Base-by-base conservation (phyloP, 2,329 filamentous ascomycete genomes). In the Colletotrichum filicis region DNA sequence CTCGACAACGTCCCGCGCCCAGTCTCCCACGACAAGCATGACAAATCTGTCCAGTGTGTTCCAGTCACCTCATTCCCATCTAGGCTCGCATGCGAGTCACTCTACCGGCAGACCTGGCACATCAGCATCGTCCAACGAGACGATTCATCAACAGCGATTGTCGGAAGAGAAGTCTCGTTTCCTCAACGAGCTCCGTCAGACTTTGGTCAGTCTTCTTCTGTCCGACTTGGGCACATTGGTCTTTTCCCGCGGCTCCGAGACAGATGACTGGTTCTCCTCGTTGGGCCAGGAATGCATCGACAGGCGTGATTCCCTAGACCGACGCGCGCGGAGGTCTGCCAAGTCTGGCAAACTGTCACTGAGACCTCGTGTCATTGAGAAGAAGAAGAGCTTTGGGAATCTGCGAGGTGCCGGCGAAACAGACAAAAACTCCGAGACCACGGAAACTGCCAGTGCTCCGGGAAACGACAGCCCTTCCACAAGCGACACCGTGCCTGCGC, bases 191-290 rank as follows among this genome's bases (percentile, higher is more conserved):
- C 85, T 98, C 35, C 92, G 92, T 77, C 93, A 95, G 79, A 93
- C 92, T 0, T 84, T 98, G 52, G 96, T 93, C 1, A 95, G 95
- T 75, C 86, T 99, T 22, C 84, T 98, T 2, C 85, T 98, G 30
- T 98, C 96, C 62, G 97, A 99, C 80, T 87, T 98, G 4, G 95
- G 95, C 6, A 95, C 92, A 53, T 90, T 94, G 35, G 92, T 98
- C 1, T 97, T 97, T 81, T 91, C 92, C n/a, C 90, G 90, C 63
- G 97, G 97, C 3, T 97, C 95, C 55, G 97, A 99, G 84, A 98
- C 96, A 0, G 97, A 98, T 80, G 87, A 87, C 3, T 98, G 96
- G 93, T 97, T 98, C 76, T 87, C 90, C 65, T 89, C 90, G 16
- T 81, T 95, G 7, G 90, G 91, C 3, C 89, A 92, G 76, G 86